phyloP scores from a whole-genome alignment of 2,329 filamentous ascomycete species.

The Colletotrichum sp. region DNA sequence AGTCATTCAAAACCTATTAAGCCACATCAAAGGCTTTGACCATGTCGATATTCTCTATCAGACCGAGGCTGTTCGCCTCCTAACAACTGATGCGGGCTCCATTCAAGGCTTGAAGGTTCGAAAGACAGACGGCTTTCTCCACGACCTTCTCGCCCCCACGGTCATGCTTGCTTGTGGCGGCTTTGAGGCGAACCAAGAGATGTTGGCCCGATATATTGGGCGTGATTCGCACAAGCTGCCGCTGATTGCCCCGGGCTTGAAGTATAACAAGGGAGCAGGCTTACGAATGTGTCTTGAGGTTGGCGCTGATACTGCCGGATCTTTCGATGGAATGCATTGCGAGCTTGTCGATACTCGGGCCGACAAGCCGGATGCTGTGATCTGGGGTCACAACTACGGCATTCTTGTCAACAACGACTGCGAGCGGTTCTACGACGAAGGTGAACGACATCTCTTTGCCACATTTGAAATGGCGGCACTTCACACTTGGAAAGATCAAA shows the following conservation, averaged over 20 bases:
- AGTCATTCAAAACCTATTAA: background rate
- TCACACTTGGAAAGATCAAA: background rate
- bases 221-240: background rate
- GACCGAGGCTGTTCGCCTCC: background rate
- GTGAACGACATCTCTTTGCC: conserved; percentile 42
- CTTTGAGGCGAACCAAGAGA: background rate
- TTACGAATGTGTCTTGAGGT: background rate
- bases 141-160: background rate
- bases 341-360: background rate
- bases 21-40: background rate
- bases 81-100: background rate
- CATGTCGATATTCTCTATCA: background rate
- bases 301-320: background rate
- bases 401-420: conserved; percentile 45
- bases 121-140: background rate
- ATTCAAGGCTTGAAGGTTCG: background rate
- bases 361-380: background rate
- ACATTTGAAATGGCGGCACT: conserved; percentile 36
- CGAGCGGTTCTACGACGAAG: conserved; percentile 42
- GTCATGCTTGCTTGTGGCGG: background rate
- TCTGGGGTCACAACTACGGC: conserved; percentile 36
- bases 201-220: background rate
- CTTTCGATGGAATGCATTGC: background rate
- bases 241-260: background rate
- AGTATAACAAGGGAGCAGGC: background rate